Evolutionary conservation across 2,329 filamentous ascomycete genomes (phyloP).

Genomic region (Ophiocordyceps australis): DNA sequence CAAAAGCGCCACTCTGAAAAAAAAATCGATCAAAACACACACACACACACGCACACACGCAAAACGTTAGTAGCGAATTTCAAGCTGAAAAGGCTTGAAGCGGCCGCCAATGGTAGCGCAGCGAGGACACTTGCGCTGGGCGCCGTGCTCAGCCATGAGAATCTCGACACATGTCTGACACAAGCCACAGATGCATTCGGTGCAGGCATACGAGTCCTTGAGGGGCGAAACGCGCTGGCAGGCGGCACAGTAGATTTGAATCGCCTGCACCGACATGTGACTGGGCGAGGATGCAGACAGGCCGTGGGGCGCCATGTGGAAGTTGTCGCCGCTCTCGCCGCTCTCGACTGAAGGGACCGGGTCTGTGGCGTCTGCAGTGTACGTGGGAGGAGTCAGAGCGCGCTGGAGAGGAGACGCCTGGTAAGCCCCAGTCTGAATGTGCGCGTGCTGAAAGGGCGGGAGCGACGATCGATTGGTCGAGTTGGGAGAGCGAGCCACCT

Average conservation of each 20-base stretch:
- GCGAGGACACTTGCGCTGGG: conserved; percentile 58
- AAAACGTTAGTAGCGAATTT: too few species aligned
- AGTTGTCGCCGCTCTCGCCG: conserved; percentile 52
- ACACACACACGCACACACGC: too few species aligned
- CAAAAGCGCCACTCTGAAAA: too few species aligned
- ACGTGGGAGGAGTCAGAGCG: conserved; percentile 68
- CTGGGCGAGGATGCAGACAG: conserved; percentile 54
- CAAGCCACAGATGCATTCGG: conserved; percentile 87
- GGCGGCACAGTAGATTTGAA: conserved; percentile 84
- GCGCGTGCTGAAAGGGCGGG: conserved; percentile 42
- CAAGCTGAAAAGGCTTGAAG: conserved; percentile 74
- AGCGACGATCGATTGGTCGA: conserved; percentile 44
- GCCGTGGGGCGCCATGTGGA: conserved; percentile 49
- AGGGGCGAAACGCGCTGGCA: conserved; percentile 64
- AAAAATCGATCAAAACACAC: too few species aligned
- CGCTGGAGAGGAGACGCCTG: conserved; percentile 84
- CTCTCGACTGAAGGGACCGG: conserved; percentile 84
- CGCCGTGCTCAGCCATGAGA: conserved; percentile 57
- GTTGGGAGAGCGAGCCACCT: conserved; percentile 48
- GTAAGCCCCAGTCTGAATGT: conserved; percentile 47
- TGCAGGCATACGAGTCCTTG: conserved; percentile 80
- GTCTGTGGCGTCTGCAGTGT: conserved; percentile 48
- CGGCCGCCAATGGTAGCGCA: conserved; percentile 64
- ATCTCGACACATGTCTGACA: conserved; percentile 78
- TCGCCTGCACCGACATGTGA: conserved; percentile 52